phyloP scores from a whole-genome alignment of 345 rosid genomes.

The Psidium guajava region DNA sequence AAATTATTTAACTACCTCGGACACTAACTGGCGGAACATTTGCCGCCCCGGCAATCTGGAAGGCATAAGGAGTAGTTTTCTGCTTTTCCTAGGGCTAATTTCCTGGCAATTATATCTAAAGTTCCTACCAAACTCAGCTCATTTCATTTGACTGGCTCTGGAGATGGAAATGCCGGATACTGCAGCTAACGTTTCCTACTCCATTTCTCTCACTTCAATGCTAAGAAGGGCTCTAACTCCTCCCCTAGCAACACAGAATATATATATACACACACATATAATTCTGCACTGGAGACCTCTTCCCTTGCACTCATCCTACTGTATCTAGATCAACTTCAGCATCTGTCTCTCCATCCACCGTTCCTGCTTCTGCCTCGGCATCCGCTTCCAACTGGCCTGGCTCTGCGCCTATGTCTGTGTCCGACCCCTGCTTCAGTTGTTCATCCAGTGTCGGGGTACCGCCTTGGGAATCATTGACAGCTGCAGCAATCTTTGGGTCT shows the following conservation, averaged over 20 bases:
- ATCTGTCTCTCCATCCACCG: slow-evolving; percentile 66
- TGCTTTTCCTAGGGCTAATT: neutral
- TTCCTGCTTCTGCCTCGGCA: slow-evolving; percentile 42
- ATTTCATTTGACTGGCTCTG: neutral
- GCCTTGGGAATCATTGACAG: slow-evolving; percentile 24
- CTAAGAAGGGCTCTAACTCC: neutral
- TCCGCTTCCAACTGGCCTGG: slow-evolving; percentile 65
- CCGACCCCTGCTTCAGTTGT: slow-evolving; percentile 63
- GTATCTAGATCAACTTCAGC: slow-evolving; percentile 50
- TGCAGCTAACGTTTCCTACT: neutral
- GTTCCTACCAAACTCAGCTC: neutral
- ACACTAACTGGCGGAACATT: neutral
- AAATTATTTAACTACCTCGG: neutral
- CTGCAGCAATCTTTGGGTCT: slow-evolving; percentile 21
- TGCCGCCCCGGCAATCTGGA: neutral
- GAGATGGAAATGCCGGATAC: neutral
- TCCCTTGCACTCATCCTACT: slow-evolving; percentile 12
- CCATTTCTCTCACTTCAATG: neutral
- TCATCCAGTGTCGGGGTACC: slow-evolving; percentile 63
- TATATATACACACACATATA: too few relatives aligned
- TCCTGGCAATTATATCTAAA: neutral
- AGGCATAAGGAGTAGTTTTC: neutral
- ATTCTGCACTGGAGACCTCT: neutral
- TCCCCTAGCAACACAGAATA: neutral
- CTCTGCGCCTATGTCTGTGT: slow-evolving; percentile 61